Base-by-base conservation (phyloP, 2,329 filamentous ascomycete genomes). In the Talaromyces sp. region DNA sequence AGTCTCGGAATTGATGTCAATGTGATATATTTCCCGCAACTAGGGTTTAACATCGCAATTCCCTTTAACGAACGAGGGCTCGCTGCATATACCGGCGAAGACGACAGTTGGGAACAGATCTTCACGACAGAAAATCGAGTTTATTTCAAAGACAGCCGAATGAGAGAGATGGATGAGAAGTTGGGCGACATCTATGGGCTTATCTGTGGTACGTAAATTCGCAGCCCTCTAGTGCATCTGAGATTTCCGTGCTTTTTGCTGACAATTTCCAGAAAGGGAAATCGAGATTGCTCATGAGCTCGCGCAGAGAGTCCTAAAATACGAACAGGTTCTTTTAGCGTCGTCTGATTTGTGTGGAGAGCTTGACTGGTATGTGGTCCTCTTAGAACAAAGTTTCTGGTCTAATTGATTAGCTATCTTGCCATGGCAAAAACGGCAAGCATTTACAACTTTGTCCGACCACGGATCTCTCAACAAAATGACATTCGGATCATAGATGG, bases 1-100 rank as follows among this genome's bases (percentile, higher is more conserved):
- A 80, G 83, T 18, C 62, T 76, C 4, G 74, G 84, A 1, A 76
- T 81, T 27, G 78, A 81, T 12, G 73, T 89, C 36, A 93, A 93
- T 60, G 96, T 96, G 65, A 89, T 95, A 18, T 96, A 95, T 72
- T 89, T 96, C 64, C 94, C 93, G 0, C 92, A 96, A 69, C 85
- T 97, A 42, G 95, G 95, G 0, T 99, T 97, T 71, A 83, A 97
- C 42, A 90, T 92, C 2, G 87, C 89, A 0, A 87, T 96, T 16
- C 83, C 83, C 1, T 74, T 88, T 3, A 85, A 92, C 66, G 77
- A 81, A 14, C 86, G 83, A 1, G 85, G 86, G 0, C 77, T 81
- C 54, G 83, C 85, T 0, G 78, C 84, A 10, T 93, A 89, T 66
- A 82, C 86, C 66, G 90, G 90, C 0, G 79, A 84, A 62, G 80